phyloP scores from a whole-genome alignment of 305 asterid species.

The Withania somnifera region DNA sequence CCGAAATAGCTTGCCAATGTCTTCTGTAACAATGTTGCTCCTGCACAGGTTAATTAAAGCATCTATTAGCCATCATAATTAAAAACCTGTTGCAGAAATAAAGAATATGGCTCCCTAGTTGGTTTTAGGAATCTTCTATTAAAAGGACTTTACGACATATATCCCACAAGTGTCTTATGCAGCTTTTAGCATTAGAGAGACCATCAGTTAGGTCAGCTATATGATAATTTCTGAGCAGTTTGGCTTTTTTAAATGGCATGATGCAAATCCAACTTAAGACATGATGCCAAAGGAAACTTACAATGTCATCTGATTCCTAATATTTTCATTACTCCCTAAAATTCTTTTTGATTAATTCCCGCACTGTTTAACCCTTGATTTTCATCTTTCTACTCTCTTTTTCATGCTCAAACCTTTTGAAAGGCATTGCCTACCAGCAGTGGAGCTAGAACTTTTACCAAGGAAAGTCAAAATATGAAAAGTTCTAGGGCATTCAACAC shows the following conservation, averaged over 20 bases:
- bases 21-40: conserved; percentile 90
- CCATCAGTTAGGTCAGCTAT: neutral
- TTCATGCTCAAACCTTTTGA: neutral
- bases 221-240: neutral
- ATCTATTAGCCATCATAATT: neutral
- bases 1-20: conserved; percentile 72
- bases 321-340: neutral
- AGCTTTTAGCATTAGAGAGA: neutral
- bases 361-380: neutral
- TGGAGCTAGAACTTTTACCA: too few species aligned
- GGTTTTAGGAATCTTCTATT: neutral
- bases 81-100: neutral
- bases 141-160: neutral
- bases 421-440: neutral
- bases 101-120: neutral
- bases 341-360: neutral
- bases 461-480: too few species aligned
- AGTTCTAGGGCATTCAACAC: too few species aligned
- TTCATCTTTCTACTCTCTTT: neutral
- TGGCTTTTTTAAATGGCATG: neutral
- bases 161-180: neutral
- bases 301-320: neutral
- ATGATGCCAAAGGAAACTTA: neutral
- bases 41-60: conserved; percentile 27
- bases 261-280: neutral